These are phyloP conservation scores for Adansonia digitata DNA, from an alignment of 345 rosid species.

Conservation along the genomic window DNA sequence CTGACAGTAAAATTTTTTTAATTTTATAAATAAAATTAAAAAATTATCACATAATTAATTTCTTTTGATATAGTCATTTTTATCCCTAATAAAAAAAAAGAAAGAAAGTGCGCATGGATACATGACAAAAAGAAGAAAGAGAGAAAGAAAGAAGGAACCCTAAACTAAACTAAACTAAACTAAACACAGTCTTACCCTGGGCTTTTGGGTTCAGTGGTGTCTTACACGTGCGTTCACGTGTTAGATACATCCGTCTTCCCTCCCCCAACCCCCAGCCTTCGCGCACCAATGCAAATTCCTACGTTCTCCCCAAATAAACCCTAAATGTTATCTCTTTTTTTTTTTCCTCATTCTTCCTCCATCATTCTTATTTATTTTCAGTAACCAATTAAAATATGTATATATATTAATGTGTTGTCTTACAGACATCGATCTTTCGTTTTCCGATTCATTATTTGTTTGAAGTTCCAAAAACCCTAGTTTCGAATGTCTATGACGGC, in stretches of 20 bases:
- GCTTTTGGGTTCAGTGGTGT: slow-evolving; percentile 19
- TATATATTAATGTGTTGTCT: slow-evolving; percentile 10
- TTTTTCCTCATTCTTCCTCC: too few relatives aligned
- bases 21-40: too few relatives aligned
- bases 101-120: too few relatives aligned
- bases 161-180: too few relatives aligned
- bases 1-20: too few relatives aligned
- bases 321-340: background rate
- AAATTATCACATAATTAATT: too few relatives aligned
- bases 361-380: background rate
- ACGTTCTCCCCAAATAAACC: background rate
- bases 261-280: background rate
- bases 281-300: too few relatives aligned
- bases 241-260: slow-evolving; percentile 19
- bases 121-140: too few relatives aligned
- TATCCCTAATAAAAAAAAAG: too few relatives aligned
- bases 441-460: slow-evolving; percentile 1
- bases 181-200: background rate
- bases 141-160: background rate
- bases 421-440: slow-evolving; percentile 3
- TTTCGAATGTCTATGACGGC: slow-evolving; percentile 39
- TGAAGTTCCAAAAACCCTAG: slow-evolving; percentile 23
- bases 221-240: slow-evolving; percentile 1
- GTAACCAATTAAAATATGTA: background rate
- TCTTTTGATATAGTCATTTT: too few relatives aligned